phyloP scores from a whole-genome alignment of 2,329 filamentous ascomycete species.

The Fusarium falciforme region DNA sequence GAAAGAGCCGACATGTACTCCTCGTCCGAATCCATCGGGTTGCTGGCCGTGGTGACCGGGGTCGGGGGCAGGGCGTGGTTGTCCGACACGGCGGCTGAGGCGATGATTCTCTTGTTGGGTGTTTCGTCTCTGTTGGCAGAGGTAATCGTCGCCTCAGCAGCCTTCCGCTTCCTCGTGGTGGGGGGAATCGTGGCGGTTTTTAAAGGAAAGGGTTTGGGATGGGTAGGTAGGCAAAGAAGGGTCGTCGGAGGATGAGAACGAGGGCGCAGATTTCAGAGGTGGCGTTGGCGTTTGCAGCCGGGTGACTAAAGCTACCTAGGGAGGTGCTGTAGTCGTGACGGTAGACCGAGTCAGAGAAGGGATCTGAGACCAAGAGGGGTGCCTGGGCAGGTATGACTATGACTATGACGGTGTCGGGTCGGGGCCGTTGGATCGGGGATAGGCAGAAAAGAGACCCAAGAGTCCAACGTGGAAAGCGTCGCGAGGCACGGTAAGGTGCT shows the following conservation, averaged over 20 bases:
- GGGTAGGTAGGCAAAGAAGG: not conserved
- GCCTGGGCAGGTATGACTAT: conserved; percentile 24
- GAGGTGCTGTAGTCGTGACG: conserved; percentile 23
- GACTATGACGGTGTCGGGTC: conserved; percentile 34
- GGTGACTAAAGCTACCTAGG: conserved; percentile 29
- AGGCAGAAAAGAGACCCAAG: conserved; percentile 24
- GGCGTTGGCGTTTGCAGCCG: conserved; percentile 36
- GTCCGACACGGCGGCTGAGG: conserved; percentile 59
- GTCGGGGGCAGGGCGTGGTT: conserved; percentile 65
- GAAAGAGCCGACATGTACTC: conserved; percentile 89
- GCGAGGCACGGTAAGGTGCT: not conserved
- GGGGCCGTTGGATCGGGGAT: conserved; percentile 27
- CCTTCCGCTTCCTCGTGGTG: conserved; percentile 70
- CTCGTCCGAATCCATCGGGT: conserved; percentile 93
- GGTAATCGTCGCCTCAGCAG: conserved; percentile 72
- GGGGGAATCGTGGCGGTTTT: conserved; percentile 68
- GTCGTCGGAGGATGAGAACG: conserved; percentile 16
- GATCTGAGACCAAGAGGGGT: conserved; percentile 1
- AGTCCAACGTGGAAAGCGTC: not conserved
- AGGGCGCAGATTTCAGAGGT: conserved; percentile 28
- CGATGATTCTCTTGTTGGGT: conserved; percentile 67
- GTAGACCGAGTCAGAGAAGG: conserved; percentile 32
- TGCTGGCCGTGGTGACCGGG: conserved; percentile 64
- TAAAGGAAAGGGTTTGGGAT: conserved; percentile 15
- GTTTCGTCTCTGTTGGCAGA: conserved; percentile 55